Evolutionary conservation across 2,329 filamentous ascomycete species (phyloP).

Genomic region (Plectosphaerella cucumerina): DNA sequence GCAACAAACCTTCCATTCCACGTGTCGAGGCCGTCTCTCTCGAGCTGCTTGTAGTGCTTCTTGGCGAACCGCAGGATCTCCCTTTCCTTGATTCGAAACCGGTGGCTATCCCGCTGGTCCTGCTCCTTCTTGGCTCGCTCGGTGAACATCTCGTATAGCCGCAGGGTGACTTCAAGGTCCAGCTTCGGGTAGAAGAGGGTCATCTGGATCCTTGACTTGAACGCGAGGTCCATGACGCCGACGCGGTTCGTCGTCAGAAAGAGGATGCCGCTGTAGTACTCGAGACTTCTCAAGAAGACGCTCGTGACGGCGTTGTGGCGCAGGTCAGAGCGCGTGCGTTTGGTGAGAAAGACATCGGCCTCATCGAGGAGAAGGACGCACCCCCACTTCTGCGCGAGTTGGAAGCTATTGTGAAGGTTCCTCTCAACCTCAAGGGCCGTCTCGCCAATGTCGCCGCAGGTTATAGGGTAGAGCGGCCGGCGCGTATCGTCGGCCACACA

Average conservation of each 20-base stretch:
- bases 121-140: slow-evolving; percentile 16
- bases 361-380: slow-evolving; percentile 24
- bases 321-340: slow-evolving; percentile 11
- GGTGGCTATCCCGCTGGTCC: slow-evolving; percentile 18
- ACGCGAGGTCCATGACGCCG: slow-evolving; percentile 24
- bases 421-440: slow-evolving; percentile 9
- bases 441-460: slow-evolving; percentile 1
- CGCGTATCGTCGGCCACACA: not conserved
- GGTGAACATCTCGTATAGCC: slow-evolving; percentile 22
- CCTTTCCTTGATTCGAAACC: slow-evolving; percentile 13
- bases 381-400: slow-evolving; percentile 18
- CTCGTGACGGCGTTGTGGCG: slow-evolving; percentile 8
- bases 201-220: slow-evolving; percentile 24
- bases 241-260: slow-evolving; percentile 25
- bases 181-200: slow-evolving; percentile 22
- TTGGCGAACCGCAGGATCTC: slow-evolving; percentile 14
- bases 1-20: slow-evolving; percentile 13
- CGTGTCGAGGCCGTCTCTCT: slow-evolving; percentile 21
- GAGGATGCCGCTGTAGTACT: slow-evolving; percentile 24
- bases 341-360: slow-evolving; percentile 18
- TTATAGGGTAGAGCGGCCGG: not conserved
- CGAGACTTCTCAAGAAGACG: slow-evolving; percentile 22
- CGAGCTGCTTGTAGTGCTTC: slow-evolving; percentile 7
- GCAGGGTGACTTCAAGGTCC: slow-evolving; percentile 16
- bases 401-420: slow-evolving; percentile 11